These are phyloP conservation scores for Spinacia oleracea DNA, from an alignment of 179 eudicot genomes.

Conservation along the genomic window DNA sequence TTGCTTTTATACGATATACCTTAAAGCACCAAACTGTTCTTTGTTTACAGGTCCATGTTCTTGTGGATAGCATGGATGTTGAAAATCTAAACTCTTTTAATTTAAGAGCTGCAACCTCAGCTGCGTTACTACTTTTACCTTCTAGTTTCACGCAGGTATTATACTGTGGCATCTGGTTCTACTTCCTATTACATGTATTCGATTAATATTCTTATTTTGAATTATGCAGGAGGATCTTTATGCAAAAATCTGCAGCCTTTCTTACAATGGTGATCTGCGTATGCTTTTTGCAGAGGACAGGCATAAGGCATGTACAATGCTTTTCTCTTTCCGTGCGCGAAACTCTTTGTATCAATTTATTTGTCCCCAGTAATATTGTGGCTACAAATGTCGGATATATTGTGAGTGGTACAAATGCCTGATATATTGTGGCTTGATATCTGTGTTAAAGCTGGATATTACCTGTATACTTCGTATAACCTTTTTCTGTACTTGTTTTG, in stretches of 20 bases:
- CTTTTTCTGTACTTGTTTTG: neutral
- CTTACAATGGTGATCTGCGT: slow-evolving; percentile 90
- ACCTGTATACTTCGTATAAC: neutral
- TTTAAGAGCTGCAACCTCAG: slow-evolving; percentile 81
- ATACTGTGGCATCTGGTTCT: slow-evolving; percentile 11
- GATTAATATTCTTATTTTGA: slow-evolving; percentile 10
- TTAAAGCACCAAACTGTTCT: neutral
- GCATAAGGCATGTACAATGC: slow-evolving; percentile 59
- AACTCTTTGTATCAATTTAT: neutral
- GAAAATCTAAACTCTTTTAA: slow-evolving; percentile 55
- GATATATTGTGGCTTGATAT: neutral
- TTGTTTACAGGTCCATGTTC: slow-evolving; percentile 55
- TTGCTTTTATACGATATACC: slow-evolving; percentile 11
- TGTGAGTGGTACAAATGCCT: neutral
- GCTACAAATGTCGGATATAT: no score
- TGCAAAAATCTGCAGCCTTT: slow-evolving; percentile 85
- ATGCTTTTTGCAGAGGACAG: slow-evolving; percentile 98
- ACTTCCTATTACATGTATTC: neutral
- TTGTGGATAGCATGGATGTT: slow-evolving; percentile 69
- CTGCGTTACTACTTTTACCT: slow-evolving; percentile 80
- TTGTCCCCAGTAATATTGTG: neutral
- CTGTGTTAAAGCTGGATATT: neutral
- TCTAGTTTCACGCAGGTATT: slow-evolving; percentile 74
- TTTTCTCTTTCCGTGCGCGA: neutral
- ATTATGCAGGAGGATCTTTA: slow-evolving; percentile 69